These are phyloP conservation scores for Chaetomiaceae sp. DNA, from an alignment of 2,329 filamentous ascomycete species.

Conservation along the genomic window DNA sequence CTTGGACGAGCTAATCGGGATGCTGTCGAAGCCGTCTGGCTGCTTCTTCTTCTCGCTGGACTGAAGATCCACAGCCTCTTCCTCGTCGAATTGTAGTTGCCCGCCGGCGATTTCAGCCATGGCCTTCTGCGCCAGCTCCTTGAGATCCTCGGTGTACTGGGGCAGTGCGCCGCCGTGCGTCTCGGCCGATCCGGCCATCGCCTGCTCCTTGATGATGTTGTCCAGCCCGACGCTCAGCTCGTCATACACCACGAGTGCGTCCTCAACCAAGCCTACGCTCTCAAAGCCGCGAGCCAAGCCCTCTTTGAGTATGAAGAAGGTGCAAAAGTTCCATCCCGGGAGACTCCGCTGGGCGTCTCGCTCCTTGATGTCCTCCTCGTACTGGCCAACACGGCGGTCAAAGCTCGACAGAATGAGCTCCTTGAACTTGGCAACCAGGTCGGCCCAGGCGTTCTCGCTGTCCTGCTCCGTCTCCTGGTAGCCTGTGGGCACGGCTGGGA, in stretches of 20 bases:
- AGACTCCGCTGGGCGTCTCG: constrained; percentile 80
- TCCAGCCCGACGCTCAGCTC: constrained; percentile 87
- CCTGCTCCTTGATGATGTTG: constrained; percentile 69
- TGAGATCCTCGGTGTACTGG: constrained; percentile 66
- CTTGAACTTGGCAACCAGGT: constrained; percentile 82
- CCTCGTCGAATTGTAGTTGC: constrained; percentile 29
- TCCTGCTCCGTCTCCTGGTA: constrained; percentile 70
- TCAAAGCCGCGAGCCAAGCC: constrained; percentile 90
- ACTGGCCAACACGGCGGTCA: constrained; percentile 82
- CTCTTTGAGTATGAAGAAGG: constrained; percentile 97
- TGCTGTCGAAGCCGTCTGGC: constrained; percentile 45
- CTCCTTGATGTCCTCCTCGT: constrained; percentile 95
- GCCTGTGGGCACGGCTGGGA: constrained; percentile 56
- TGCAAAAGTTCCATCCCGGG: constrained; percentile 98
- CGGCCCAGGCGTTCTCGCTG: constrained; percentile 72
- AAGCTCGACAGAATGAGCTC: constrained; percentile 82
- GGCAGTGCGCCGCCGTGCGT: constrained; percentile 69
- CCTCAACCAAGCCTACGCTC: constrained; percentile 90
- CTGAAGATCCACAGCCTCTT: constrained; percentile 31
- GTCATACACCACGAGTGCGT: constrained; percentile 90
- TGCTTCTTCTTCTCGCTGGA: constrained; percentile 27
- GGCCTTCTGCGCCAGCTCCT: constrained; percentile 49
- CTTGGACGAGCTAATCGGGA: constrained; percentile 55
- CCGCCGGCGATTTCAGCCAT: constrained; percentile 32
- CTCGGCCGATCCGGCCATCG: constrained; percentile 49